phyloP scores from a whole-genome alignment of 1,139 yeast genomes.

The Barnettozyma hawaiiensis region DNA sequence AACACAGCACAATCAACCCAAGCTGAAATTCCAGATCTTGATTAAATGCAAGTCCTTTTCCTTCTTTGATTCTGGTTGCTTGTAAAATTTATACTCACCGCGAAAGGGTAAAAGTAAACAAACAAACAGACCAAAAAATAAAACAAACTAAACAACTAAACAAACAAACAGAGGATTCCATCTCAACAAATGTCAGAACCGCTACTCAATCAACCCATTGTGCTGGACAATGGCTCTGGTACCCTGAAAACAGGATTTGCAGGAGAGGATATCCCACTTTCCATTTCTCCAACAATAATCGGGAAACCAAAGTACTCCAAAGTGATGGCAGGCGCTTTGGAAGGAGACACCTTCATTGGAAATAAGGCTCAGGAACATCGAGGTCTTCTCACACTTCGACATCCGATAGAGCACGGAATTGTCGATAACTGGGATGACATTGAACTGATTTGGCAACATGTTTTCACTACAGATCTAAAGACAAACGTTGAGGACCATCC shows the following conservation, averaged over 20 bases:
- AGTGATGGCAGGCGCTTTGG: slow-evolving; percentile 77
- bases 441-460: slow-evolving; percentile 68
- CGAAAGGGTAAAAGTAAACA: not conserved
- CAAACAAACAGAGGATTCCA: not conserved
- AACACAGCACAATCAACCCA: slow-evolving; percentile 14
- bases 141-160: not conserved
- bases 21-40: slow-evolving; percentile 3
- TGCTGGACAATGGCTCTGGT: slow-evolving; percentile 92
- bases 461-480: slow-evolving; percentile 55
- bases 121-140: not conserved
- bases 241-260: slow-evolving; percentile 87
- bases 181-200: slow-evolving; percentile 18
- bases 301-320: slow-evolving; percentile 83
- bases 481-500: slow-evolving; percentile 82
- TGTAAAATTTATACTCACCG: not conserved
- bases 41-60: no score
- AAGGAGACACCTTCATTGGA: slow-evolving; percentile 65
- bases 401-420: slow-evolving; percentile 79
- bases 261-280: slow-evolving; percentile 78
- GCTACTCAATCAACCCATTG: slow-evolving; percentile 72
- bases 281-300: slow-evolving; percentile 44
- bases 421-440: slow-evolving; percentile 85
- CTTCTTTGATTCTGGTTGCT: not conserved
- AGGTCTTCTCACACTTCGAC: slow-evolving; percentile 61
- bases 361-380: slow-evolving; percentile 65